A percentile compares a stretch with the other conserved stretches of the same genome.
Evolutionary conservation across 2,329 filamentous ascomycete species (phyloP).

Genomic region (Phialophora tarda): DNA sequence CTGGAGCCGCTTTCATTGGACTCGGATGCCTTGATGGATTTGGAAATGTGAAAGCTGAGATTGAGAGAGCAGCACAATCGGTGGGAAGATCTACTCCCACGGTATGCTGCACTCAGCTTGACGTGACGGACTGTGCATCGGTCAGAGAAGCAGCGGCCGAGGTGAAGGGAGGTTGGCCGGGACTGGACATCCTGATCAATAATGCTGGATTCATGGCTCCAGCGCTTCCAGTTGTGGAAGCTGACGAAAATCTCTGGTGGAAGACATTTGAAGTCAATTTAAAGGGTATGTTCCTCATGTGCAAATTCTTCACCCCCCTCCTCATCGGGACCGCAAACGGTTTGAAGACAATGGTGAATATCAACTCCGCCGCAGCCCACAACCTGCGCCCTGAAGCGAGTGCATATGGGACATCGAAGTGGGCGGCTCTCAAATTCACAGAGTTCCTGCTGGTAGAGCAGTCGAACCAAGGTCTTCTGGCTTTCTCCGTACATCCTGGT

Average conservation of each 20-base stretch:
- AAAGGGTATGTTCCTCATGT: slow-evolving; percentile 47
- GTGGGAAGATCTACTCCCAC: slow-evolving; percentile 47
- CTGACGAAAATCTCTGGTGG: slow-evolving; percentile 51
- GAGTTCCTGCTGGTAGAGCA: slow-evolving; percentile 56
- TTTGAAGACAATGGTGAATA: slow-evolving; percentile 45
- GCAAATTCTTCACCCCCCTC: slow-evolving; percentile 41
- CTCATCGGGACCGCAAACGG: slow-evolving; percentile 38
- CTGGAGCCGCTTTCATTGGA: slow-evolving; percentile 54
- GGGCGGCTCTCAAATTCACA: slow-evolving; percentile 51
- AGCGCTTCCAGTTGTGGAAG: slow-evolving; percentile 40
- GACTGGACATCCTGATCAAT: slow-evolving; percentile 38
- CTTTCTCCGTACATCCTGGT: slow-evolving; percentile 34
- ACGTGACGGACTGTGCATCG: slow-evolving; percentile 49
- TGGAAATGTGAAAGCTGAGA: slow-evolving; percentile 44
- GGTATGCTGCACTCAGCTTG: slow-evolving; percentile 52
- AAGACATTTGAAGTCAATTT: slow-evolving; percentile 58
- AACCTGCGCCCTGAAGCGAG: slow-evolving; percentile 45
- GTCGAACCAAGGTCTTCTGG: slow-evolving; percentile 38
- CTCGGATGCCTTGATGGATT: slow-evolving; percentile 59
- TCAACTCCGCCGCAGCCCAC: slow-evolving; percentile 51
- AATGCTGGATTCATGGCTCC: slow-evolving; percentile 37
- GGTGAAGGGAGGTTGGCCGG: slow-evolving; percentile 43
- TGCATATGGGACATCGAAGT: slow-evolving; percentile 56
- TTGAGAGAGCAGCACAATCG: slow-evolving; percentile 46
- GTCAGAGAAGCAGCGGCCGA: slow-evolving; percentile 46